phyloP scores from a whole-genome alignment of 257 asterid species.

The Mitragyna speciosa region DNA sequence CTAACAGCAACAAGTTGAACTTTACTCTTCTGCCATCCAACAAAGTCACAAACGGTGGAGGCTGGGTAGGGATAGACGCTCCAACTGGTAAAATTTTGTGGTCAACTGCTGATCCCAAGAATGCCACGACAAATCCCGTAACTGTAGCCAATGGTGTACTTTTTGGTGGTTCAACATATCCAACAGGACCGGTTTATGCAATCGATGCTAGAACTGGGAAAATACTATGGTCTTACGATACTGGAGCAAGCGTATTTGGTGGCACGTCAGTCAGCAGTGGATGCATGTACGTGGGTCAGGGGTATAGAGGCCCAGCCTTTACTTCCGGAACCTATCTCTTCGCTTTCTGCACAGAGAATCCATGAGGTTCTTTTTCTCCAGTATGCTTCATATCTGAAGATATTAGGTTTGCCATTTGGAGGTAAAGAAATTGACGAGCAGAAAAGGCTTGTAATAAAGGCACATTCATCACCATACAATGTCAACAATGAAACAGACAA shows the following conservation, averaged over 20 bases:
- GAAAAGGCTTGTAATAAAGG: neutral
- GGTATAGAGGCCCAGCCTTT: conserved; percentile 26
- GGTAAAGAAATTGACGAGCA: neutral
- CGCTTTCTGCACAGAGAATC: conserved; percentile 37
- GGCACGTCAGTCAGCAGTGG: conserved; percentile 58
- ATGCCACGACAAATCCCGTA: conserved; percentile 40
- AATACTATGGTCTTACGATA: conserved; percentile 50
- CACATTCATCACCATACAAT: neutral
- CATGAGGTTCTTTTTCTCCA: neutral
- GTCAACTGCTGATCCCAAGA: conserved; percentile 56
- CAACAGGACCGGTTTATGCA: conserved; percentile 46
- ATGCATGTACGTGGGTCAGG: conserved; percentile 50
- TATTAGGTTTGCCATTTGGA: neutral
- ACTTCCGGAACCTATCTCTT: conserved; percentile 50
- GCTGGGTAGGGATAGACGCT: conserved; percentile 59
- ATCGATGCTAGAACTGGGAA: conserved; percentile 36
- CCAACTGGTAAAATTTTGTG: conserved; percentile 40
- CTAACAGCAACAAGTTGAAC: conserved; percentile 24
- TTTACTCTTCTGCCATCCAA: conserved; percentile 41
- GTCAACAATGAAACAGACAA: neutral
- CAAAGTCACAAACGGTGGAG: conserved; percentile 41
- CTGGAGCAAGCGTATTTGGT: conserved; percentile 45
- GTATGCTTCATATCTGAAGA: no score
- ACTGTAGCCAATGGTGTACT: conserved; percentile 47
- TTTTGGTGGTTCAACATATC: conserved; percentile 43